Base-by-base conservation (phyloP, 2,329 filamentous ascomycete genomes). In the Exutisphaerella laricina region DNA sequence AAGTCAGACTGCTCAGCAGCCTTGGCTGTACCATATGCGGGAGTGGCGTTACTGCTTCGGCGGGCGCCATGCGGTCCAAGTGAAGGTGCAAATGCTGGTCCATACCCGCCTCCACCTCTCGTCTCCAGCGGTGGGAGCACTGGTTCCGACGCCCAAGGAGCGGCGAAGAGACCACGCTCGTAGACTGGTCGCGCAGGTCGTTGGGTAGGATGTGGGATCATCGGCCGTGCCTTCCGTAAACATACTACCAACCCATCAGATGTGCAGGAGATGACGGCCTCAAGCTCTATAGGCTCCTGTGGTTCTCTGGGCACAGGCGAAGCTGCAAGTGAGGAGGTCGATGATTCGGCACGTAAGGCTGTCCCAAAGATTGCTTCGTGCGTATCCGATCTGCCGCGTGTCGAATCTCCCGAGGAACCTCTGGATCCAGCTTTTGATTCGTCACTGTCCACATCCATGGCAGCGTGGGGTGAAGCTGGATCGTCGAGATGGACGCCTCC, bases 221-320 rank as follows among this genome's bases (percentile, higher is more conserved):
- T 73, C 3, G 85, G 82, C 18, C 84, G 77, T 17, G 87, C 87
- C 50, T 77, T 79, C 43, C 88, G 78, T 10, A 94, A 69, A 37
- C 90, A 81, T 5, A 94, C 86, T 2, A 94, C 86, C 1, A 94
- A 70, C 1, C 88, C 88, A 61, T 94, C 88, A 0, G 88, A 94
- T 2, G 87, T 88, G 65, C 88, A 94, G 0, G 88, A 94, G 4
- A 94, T 82, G n/a, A 94, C 86, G 2, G 87, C 88, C 66, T 94
- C 88, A 3, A 94, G 70, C 65, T 94, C 86, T 39, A 88, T 72
- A 1, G 73, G 71, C 10, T 65, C 66, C 14, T 46, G 28, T 9
- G 36, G 53, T 16, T 44, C 39, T 5, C 31, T 51, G 38, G 20
- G 47, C 40, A 54, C 45, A 5, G 63, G 58, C 5, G 62, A 63